Evolutionary conservation across 225 moss, liverwort and hornwort genomes (phyloP).

Genomic region (Rhytidiadelphus loreus): DNA sequence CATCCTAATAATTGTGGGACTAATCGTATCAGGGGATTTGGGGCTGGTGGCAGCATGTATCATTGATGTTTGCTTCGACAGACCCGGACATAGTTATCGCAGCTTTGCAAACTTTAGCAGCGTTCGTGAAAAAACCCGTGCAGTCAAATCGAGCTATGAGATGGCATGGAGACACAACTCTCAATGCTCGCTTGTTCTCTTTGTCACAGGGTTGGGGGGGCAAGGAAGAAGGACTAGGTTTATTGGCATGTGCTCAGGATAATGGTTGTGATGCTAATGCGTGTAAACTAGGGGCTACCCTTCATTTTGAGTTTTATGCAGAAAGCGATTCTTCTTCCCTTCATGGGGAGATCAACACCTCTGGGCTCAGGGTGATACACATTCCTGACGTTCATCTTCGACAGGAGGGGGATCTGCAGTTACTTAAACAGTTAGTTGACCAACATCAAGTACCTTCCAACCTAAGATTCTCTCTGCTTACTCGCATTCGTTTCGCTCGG

Average conservation of each 20-base stretch:
- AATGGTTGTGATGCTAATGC: constrained; percentile 79
- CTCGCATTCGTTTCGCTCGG: constrained; percentile 87
- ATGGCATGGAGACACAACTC: constrained; percentile 90
- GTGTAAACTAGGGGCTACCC: constrained; percentile 76
- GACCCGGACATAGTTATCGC: constrained; percentile 92
- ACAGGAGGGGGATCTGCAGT: constrained; percentile 60
- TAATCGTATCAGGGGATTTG: constrained; percentile 11
- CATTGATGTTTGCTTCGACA: constrained; percentile 82
- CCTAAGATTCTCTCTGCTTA: constrained; percentile 82
- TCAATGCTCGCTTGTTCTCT: constrained; percentile 91
- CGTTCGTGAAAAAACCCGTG: constrained; percentile 91
- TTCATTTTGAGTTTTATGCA: constrained; percentile 97
- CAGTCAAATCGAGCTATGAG: constrained; percentile 93
- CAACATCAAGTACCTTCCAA: constrained; percentile 61
- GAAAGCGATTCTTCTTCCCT: constrained; percentile 32
- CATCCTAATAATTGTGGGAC: background rate
- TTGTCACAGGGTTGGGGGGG: constrained; percentile 99
- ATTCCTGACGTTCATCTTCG: constrained; percentile 69
- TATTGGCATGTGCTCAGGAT: constrained; percentile 74
- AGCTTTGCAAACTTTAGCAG: constrained; percentile 90
- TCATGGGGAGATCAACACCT: constrained; percentile 23
- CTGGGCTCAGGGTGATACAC: constrained; percentile 83
- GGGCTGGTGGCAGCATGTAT: constrained; percentile 75
- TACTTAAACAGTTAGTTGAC: constrained; percentile 73
- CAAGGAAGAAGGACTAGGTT: constrained; percentile 91